phyloP scores from a whole-genome alignment of 2,329 filamentous ascomycete species.

The Apiospora sp. region DNA sequence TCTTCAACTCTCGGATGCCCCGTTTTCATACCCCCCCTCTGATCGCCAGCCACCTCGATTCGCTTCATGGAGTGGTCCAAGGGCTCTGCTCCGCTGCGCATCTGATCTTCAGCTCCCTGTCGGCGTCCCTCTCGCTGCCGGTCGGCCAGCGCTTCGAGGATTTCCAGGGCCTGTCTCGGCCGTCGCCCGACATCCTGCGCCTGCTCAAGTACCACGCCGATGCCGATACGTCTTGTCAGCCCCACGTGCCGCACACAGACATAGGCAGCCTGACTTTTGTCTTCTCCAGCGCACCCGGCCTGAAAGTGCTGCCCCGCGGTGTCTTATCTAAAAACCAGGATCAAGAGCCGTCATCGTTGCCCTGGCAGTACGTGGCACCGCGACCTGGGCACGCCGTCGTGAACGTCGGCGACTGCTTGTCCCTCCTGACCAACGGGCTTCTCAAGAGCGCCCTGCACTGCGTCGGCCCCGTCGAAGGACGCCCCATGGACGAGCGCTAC shows the following conservation, averaged over 20 bases:
- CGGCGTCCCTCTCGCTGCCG: not conserved
- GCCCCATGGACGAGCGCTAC: not conserved
- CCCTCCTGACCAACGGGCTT: conserved; percentile 5
- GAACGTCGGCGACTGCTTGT: not conserved
- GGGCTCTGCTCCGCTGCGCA: not conserved
- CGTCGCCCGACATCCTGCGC: not conserved
- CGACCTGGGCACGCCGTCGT: not conserved
- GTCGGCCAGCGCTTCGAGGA: not conserved
- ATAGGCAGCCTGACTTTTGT: not conserved
- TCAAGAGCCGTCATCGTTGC: not conserved
- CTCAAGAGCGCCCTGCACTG: not conserved
- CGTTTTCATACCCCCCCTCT: conserved; percentile 23
- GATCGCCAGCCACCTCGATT: not conserved
- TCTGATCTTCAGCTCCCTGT: not conserved
- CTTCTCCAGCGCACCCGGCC: not conserved
- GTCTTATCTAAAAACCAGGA: not conserved
- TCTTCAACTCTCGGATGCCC: not conserved
- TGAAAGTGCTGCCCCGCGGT: not conserved
- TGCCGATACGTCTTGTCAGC: not conserved
- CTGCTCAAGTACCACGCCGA: not conserved
- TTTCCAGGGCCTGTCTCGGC: not conserved
- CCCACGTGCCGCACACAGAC: not conserved
- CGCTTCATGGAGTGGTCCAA: not conserved
- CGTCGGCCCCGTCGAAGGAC: not conserved
- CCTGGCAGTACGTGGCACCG: not conserved